These are phyloP conservation scores for Pythium rhizo-oryzae DNA, from an alignment of 352 stramenopile genomes.

Conservation along the genomic window DNA sequence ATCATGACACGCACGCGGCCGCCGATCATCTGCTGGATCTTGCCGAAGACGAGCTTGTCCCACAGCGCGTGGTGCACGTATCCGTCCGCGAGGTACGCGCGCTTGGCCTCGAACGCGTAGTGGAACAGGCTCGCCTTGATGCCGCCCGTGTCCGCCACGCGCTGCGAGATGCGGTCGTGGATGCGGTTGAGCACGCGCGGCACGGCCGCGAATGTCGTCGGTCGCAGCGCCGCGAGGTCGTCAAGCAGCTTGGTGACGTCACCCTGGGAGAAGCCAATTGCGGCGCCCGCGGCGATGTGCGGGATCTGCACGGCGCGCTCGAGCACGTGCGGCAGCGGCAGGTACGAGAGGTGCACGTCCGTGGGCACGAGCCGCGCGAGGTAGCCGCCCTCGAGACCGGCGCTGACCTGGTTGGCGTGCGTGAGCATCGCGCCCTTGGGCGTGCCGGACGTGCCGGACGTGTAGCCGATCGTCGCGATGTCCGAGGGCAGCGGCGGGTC, in stretches of 20 bases:
- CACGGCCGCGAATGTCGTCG: conserved; percentile 91
- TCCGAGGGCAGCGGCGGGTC: conserved; percentile 62
- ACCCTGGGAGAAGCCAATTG: conserved; percentile 75
- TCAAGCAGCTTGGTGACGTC: conserved; percentile 90
- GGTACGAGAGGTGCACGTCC: conserved; percentile 71
- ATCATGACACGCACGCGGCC: conserved; percentile 91
- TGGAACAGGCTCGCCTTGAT: too few species aligned
- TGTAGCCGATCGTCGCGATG: conserved; percentile 92
- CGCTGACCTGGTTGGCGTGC: conserved; percentile 50
- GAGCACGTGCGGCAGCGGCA: too few species aligned
- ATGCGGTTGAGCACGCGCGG: conserved; percentile 92
- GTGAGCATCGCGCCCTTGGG: conserved; percentile 73
- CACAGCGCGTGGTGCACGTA: conserved; percentile 76
- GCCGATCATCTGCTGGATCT: conserved; percentile 92
- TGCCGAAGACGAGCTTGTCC: conserved; percentile 95
- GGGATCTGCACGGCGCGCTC: conserved; percentile 85
- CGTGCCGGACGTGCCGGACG: conserved; percentile 69
- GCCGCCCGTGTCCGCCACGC: too few species aligned
- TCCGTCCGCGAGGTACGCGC: conserved; percentile 23
- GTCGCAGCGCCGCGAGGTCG: conserved; percentile 88
- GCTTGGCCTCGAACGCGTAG: too few species aligned
- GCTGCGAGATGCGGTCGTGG: conserved; percentile 35
- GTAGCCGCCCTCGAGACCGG: conserved; percentile 16
- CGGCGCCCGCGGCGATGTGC: conserved; percentile 81
- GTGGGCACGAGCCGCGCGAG: conserved; percentile 21